Evolutionary conservation across 139 green algal species (phyloP).

Genomic region (Zygnema circumcarinatum): DNA sequence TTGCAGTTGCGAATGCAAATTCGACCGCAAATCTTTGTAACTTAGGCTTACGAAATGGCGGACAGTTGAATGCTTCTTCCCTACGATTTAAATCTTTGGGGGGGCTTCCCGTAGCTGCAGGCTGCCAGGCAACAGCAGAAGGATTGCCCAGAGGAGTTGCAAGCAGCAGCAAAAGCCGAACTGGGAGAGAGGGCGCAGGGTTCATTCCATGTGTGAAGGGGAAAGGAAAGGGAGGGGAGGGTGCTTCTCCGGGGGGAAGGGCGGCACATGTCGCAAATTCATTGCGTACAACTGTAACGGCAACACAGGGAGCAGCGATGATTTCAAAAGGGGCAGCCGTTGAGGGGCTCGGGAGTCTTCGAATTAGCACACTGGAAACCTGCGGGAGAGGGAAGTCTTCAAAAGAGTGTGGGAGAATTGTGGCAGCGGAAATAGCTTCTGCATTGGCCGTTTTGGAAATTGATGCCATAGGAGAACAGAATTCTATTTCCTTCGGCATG

Average conservation of each 20-base stretch:
- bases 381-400: background rate
- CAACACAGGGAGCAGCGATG: background rate
- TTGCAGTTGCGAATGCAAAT: background rate
- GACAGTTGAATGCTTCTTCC: too few relatives aligned
- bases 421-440: constrained; percentile 6
- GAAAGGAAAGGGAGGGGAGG: background rate
- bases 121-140: too few relatives aligned
- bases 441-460: constrained; percentile 10
- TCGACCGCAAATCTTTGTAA: background rate
- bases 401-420: background rate
- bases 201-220: background rate
- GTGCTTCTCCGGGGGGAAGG: background rate
- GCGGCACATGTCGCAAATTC: background rate
- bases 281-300: background rate
- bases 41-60: too few relatives aligned
- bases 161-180: background rate
- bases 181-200: background rate
- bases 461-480: background rate
- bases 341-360: background rate
- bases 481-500: too few relatives aligned
- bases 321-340: background rate
- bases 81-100: too few relatives aligned
- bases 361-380: background rate
- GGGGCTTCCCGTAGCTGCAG: too few relatives aligned
- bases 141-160: too few relatives aligned